Evolutionary conservation across 2,329 filamentous ascomycete genomes (phyloP), one percentile per base, ranked within the genome.

Genomic region (Penicillium sp.): DNA sequence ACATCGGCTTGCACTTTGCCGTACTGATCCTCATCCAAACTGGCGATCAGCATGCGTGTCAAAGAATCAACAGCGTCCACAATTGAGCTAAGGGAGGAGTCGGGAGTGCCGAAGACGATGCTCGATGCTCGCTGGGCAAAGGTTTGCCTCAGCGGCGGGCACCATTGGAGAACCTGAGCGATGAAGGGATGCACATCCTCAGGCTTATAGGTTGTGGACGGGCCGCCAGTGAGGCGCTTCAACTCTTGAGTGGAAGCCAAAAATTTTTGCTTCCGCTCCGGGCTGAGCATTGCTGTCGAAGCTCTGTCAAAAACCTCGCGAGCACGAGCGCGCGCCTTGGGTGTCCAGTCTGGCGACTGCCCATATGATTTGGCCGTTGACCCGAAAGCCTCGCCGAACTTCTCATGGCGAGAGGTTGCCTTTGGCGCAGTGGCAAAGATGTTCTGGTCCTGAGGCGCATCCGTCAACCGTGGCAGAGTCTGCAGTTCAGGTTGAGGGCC

Each of bases 1-100:
- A 98, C 87, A 64, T 95, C 90, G 45, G 87, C 83, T 65, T 96
- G 89, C n/a, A 96, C 94, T 67, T 91, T 90, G 14, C 94, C 94
- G 71, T 88, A 95, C 49, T 84, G 84, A 73, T 98, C 94, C 75
- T 98, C 93, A 3, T 81, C 80, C 55, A 97, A 77, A 74, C 90
- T 94, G 62, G 85, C 84, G 4, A 91, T 84, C 0, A 90, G 85
- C 31, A 98, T 82, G 52, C 84, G 82, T 12, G 86, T 86, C 41
- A 95, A 78, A 0, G 89, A 85, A 60, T 87, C 86, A n/a, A 88
- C 82, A 1, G 91, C 89, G 71, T 94, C 87, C 53, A 90, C 76
- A 65, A 92, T 88, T 15, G 89, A 78, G 34, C 85, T 85, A 1
- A 86, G 79, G 70, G 90, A 87, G 3, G 88, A 89, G 69, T 89